These are phyloP conservation scores for Fistulinella prunicolor DNA, from an alignment of 768 basidiomycete species.

Conservation along the genomic window DNA sequence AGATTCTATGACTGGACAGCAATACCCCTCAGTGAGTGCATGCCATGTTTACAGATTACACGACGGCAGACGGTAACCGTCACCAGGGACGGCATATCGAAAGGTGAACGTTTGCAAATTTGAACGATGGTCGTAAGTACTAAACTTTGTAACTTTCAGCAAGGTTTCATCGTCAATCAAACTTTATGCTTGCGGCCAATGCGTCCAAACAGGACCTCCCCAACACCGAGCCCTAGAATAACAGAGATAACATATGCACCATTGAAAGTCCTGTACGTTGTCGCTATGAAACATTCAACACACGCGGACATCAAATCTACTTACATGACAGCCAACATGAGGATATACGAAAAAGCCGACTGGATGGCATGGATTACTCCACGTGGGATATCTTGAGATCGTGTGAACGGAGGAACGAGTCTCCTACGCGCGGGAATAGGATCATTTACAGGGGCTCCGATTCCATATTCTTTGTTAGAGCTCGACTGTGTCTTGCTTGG, in stretches of 20 bases:
- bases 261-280: conserved; percentile 70
- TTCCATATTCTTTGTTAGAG: conserved; percentile 1
- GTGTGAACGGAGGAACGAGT: conserved; percentile 58
- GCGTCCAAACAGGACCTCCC: conserved; percentile 71
- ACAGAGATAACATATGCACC: conserved; percentile 74
- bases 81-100: not conserved
- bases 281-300: conserved; percentile 4
- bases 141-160: not conserved
- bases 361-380: conserved; percentile 66
- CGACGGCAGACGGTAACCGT: not conserved
- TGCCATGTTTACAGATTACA: not conserved
- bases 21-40: no score
- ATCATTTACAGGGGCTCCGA: not conserved
- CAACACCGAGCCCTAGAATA: conserved; percentile 65
- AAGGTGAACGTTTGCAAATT: no score
- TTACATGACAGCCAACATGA: conserved; percentile 85
- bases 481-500: not conserved
- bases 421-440: conserved; percentile 15
- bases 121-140: not conserved
- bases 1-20: no score
- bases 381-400: conserved; percentile 65
- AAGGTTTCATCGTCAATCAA: not conserved
- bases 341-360: conserved; percentile 56
- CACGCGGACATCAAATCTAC: conserved; percentile 17
- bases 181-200: conserved; percentile 30